Evolutionary conservation across 2,329 filamentous ascomycete genomes (phyloP).

Genomic region (Sclerotinia spermophila): DNA sequence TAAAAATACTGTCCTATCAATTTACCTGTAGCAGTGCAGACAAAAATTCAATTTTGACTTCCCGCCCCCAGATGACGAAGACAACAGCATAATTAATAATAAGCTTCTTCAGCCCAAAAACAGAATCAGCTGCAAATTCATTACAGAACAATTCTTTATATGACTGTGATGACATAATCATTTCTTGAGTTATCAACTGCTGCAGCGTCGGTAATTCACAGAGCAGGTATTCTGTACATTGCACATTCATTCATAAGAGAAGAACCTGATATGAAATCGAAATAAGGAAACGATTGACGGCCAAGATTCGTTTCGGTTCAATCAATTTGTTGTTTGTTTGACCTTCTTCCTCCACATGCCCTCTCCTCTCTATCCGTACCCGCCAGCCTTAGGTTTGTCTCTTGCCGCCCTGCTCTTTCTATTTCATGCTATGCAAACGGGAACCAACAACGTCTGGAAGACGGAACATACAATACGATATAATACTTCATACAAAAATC

Average conservation of each 20-base stretch:
- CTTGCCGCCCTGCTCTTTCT: neutral
- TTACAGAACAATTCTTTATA: neutral
- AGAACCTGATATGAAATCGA: neutral
- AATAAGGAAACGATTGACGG: neutral
- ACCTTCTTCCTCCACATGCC: neutral
- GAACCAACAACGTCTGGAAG: neutral
- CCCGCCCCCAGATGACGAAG: neutral
- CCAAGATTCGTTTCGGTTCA: neutral
- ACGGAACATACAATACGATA: neutral
- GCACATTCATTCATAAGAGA: too few relatives aligned
- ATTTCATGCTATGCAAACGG: neutral
- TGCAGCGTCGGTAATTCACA: neutral
- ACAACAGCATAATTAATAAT: too few relatives aligned
- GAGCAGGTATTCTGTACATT: too few relatives aligned
- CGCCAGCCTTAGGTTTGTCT: neutral
- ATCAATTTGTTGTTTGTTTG: neutral
- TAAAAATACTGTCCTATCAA: neutral
- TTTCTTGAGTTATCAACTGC: neutral
- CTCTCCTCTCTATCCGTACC: neutral
- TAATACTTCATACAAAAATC: neutral
- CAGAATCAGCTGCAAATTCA: neutral
- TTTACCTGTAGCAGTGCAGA: neutral
- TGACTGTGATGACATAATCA: too few relatives aligned
- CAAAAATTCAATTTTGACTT: neutral
- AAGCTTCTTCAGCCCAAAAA: neutral